A percentile compares a stretch with the other conserved stretches of the same genome.
These are phyloP conservation scores for Saksenaea oblongispora DNA, from an alignment of 371 early-diverging fungal species.

Conservation along the genomic window DNA sequence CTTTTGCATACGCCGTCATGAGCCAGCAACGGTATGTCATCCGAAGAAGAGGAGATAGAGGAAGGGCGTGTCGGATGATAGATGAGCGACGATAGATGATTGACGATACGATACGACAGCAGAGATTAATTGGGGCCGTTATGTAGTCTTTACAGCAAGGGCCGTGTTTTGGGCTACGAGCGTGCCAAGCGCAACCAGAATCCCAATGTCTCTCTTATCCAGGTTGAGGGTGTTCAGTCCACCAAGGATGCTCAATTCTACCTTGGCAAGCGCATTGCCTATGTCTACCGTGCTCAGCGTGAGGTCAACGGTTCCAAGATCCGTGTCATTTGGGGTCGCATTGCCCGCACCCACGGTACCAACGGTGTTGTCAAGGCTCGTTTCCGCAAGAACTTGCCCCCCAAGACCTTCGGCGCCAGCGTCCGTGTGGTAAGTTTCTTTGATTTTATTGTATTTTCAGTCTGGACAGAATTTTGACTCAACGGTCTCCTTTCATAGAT, in stretches of 20 bases:
- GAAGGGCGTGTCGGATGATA: background rate
- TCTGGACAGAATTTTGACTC: background rate
- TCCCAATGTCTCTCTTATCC: constrained; percentile 86
- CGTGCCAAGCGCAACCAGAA: constrained; percentile 89
- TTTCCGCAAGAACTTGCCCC: constrained; percentile 96
- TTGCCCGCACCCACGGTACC: constrained; percentile 94
- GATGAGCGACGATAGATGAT: constrained; percentile 1
- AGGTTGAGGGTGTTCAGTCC: constrained; percentile 89
- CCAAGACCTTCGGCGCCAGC: constrained; percentile 77
- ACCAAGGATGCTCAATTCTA: constrained; percentile 86
- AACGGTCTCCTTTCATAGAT: constrained; percentile 52
- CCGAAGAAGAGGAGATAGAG: background rate
- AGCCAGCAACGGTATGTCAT: constrained; percentile 7
- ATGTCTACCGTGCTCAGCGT: constrained; percentile 86
- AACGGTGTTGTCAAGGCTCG: constrained; percentile 95
- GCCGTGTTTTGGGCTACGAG: constrained; percentile 90
- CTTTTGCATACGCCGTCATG: constrained; percentile 7
- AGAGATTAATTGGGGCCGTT: background rate
- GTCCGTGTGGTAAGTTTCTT: constrained; percentile 49
- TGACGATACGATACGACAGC: background rate
- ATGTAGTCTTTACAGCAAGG: constrained; percentile 93
- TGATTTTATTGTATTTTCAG: background rate
- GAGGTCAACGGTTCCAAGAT: constrained; percentile 88
- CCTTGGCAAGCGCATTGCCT: constrained; percentile 85
- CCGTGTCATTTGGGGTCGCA: constrained; percentile 96